Percentiles rank a stretch among this genome's conserved stretches.
Conservation (phyloP, 1,284 basidiomycete species). For the Rugosomyces carneus region DNA sequence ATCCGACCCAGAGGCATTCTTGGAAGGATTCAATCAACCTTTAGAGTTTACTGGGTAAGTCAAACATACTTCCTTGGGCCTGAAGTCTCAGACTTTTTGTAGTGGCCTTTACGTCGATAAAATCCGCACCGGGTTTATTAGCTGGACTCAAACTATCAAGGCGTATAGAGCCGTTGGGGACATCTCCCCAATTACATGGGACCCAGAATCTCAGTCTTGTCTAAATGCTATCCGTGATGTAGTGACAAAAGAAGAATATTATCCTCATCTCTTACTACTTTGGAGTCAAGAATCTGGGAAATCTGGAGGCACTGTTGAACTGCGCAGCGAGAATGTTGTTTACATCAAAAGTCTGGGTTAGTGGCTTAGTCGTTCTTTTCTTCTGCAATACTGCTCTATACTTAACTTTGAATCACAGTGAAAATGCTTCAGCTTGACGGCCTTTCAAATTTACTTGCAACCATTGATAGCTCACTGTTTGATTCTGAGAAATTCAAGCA, state of each 20-base stretch:
- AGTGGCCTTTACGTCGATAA: slow-evolving; percentile 71
- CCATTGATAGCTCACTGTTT: slow-evolving; percentile 55
- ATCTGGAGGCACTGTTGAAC: slow-evolving; percentile 41
- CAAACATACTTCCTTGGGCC: neutral
- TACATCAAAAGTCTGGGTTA: slow-evolving; percentile 68
- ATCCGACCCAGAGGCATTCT: slow-evolving; percentile 40
- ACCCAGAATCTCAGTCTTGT: slow-evolving; percentile 52
- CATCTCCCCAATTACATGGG: slow-evolving; percentile 58
- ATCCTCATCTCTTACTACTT: slow-evolving; percentile 46
- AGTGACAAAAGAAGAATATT: slow-evolving; percentile 55
- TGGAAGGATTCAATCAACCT: slow-evolving; percentile 38
- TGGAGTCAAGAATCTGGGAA: slow-evolving; percentile 73
- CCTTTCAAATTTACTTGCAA: slow-evolving; percentile 47
- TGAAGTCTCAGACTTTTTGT: slow-evolving; percentile 5
- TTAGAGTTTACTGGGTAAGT: slow-evolving; percentile 29
- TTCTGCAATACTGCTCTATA: neutral
- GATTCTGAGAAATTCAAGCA: slow-evolving; percentile 88
- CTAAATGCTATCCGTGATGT: slow-evolving; percentile 52
- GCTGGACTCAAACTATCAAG: slow-evolving; percentile 72
- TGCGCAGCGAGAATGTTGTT: slow-evolving; percentile 59
- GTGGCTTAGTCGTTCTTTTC: slow-evolving; percentile 6
- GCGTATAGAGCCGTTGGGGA: slow-evolving; percentile 56
- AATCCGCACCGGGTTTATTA: slow-evolving; percentile 78
- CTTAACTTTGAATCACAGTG: slow-evolving; percentile 31
- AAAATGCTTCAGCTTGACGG: slow-evolving; percentile 60